Evolutionary conservation across 495 filamentous ascomycete species (phyloP).

Genomic region (Gamarada debralockiae): DNA sequence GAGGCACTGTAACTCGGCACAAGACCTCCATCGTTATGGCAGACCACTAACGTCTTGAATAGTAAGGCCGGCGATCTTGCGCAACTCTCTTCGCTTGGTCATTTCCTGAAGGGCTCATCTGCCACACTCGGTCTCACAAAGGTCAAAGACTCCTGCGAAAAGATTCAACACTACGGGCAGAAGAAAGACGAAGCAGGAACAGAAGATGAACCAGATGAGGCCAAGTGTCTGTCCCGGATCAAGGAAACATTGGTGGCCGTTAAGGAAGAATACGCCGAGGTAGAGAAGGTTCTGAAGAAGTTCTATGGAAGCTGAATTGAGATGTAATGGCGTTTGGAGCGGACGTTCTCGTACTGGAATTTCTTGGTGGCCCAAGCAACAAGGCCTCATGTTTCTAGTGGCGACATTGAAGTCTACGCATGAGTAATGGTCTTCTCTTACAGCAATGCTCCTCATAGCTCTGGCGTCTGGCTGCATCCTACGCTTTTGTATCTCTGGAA

Average conservation of each 20-base stretch:
- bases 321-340: background rate
- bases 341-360: conserved; percentile 22
- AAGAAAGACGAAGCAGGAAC: conserved; percentile 73
- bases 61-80: conserved; percentile 64
- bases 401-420: conserved; percentile 21
- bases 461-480: conserved; percentile 8
- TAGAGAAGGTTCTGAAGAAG: conserved; percentile 63
- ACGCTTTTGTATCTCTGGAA: no score
- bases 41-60: background rate
- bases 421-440: conserved; percentile 22
- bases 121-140: conserved; percentile 91
- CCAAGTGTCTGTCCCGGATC: conserved; percentile 63
- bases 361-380: conserved; percentile 14
- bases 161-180: conserved; percentile 90
- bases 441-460: conserved; percentile 19
- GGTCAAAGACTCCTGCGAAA: conserved; percentile 89
- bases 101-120: conserved; percentile 98
- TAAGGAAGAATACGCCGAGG: conserved; percentile 73
- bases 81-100: conserved; percentile 76
- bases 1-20: conserved; percentile 59
- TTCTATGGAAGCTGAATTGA: conserved; percentile 44
- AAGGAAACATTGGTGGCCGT: conserved; percentile 63
- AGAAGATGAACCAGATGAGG: conserved; percentile 55
- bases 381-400: conserved; percentile 11
- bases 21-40: background rate